These are phyloP conservation scores for Fomitopsis palustris DNA, from an alignment of 1,284 basidiomycete species.

Conservation along the genomic window DNA sequence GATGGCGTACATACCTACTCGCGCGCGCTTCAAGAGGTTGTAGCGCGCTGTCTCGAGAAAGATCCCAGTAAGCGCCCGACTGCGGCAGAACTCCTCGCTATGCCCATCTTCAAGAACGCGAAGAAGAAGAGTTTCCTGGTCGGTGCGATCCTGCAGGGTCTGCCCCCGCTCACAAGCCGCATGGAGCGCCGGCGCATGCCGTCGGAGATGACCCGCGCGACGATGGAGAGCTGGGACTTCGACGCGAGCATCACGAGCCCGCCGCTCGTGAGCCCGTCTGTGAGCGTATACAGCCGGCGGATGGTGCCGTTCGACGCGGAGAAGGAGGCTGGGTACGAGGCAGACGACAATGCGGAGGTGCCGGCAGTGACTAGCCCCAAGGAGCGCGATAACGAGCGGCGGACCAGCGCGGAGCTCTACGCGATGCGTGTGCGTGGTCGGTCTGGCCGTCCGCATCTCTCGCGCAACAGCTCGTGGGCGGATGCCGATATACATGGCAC, in stretches of 20 bases:
- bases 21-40: slow-evolving; percentile 76
- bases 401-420: slow-evolving; percentile 16
- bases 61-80: slow-evolving; percentile 80
- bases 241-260: slow-evolving; percentile 21
- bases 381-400: slow-evolving; percentile 2
- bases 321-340: slow-evolving; percentile 8
- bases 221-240: slow-evolving; percentile 71
- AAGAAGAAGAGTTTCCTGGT: slow-evolving; percentile 77
- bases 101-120: slow-evolving; percentile 75
- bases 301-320: slow-evolving; percentile 10
- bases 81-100: slow-evolving; percentile 73
- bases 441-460: slow-evolving; percentile 8
- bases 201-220: slow-evolving; percentile 38
- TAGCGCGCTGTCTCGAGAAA: slow-evolving; percentile 80
- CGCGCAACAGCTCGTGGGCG: slow-evolving; percentile 6
- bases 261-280: slow-evolving; percentile 18
- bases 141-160: slow-evolving; percentile 62
- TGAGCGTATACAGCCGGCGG: slow-evolving; percentile 22
- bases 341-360: slow-evolving; percentile 1
- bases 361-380: not conserved
- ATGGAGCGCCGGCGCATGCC: slow-evolving; percentile 60
- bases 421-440: slow-evolving; percentile 14
- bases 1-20: slow-evolving; percentile 78
- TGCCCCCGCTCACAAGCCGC: slow-evolving; percentile 67
- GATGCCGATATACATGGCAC: slow-evolving; percentile 8